Evolutionary conservation across 257 asterid genomes (phyloP), one percentile per base, ranked within the genome.

Genomic region (Datura wrightii): DNA sequence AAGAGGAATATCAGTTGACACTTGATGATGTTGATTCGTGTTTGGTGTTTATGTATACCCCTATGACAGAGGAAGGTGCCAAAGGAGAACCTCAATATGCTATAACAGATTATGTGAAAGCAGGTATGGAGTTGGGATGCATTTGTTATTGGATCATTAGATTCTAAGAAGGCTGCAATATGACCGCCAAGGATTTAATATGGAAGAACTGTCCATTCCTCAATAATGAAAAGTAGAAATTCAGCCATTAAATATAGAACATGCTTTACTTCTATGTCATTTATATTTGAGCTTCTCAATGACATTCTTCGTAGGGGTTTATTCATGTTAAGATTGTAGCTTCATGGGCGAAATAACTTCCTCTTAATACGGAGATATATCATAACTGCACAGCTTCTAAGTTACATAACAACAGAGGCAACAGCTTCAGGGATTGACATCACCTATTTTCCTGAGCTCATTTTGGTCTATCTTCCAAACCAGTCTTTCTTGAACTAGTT

Each of bases 81-180:
- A 97, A 97, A 91, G 99, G 99, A 87, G 99, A 97, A 89, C 96
- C 98, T 87, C 97, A 97, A 63, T 95, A 93, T 91, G 97, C 97
- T 55, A 95, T 94, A 89, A 94, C 99, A 6, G 99, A 97, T 86
- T 91, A 91, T 87, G 92, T 97, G 84, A 97, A 95, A 92, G 95
- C 99, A 87, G 99, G 99, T 97, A 70, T 8, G 85, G 6, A 46
- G 15, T 76, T 76, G 24, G 62, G 19, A 41, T 53, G 50, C 15
- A 2, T 76, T 50, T 76, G 82, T 50, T 76, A 31, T 76, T 34
- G 82, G 24, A 24, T 50, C 82, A 50, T 76, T 76, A 76, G 46
- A 31, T 55, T 52, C n/a, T 44, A 76, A 50, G 42, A 31, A 76
- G 62, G 46, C n/a, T 31, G 82, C 31, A 50, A 52, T 74, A 74